These are phyloP conservation scores for Russula abietina DNA, from an alignment of 768 basidiomycete species.

Conservation along the genomic window DNA sequence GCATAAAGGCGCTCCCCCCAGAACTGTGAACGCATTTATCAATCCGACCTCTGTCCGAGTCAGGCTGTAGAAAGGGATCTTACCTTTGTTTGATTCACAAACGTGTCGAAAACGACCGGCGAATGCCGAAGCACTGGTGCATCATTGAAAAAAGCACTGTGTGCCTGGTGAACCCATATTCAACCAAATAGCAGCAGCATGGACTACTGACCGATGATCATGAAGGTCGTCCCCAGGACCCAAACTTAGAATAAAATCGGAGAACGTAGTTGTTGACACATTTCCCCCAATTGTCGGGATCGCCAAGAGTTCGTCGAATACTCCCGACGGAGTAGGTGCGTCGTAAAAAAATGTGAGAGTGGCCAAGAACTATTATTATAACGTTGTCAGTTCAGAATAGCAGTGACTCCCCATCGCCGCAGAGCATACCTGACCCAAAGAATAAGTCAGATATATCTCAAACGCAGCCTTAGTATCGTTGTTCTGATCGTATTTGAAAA, in stretches of 20 bases:
- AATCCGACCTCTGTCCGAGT: too few relatives aligned
- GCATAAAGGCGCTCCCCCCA: background rate
- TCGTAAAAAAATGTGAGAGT: slow-evolving; percentile 20
- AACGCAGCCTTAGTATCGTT: slow-evolving; percentile 1
- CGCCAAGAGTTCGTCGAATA: slow-evolving; percentile 24
- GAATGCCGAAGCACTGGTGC: background rate
- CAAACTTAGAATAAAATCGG: slow-evolving; percentile 16
- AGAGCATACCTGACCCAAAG: too few relatives aligned
- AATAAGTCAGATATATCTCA: background rate
- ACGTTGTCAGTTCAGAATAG: background rate
- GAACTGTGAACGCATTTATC: background rate
- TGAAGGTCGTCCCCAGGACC: too few relatives aligned
- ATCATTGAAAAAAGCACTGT: background rate
- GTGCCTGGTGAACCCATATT: background rate
- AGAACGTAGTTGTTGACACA: slow-evolving; percentile 9
- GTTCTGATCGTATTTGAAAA: slow-evolving; percentile 1
- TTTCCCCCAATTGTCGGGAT: background rate
- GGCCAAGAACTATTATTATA: background rate
- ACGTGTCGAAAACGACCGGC: background rate
- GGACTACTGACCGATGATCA: background rate
- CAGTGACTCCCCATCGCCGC: too few relatives aligned
- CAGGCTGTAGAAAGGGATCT: background rate
- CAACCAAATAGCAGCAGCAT: too few relatives aligned
- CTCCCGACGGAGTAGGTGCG: slow-evolving; percentile 16
- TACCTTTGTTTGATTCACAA: slow-evolving; percentile 1